Evolutionary conservation across 192 early-diverging fungal species (phyloP).

Genomic region (Mortierella hygrophila): DNA sequence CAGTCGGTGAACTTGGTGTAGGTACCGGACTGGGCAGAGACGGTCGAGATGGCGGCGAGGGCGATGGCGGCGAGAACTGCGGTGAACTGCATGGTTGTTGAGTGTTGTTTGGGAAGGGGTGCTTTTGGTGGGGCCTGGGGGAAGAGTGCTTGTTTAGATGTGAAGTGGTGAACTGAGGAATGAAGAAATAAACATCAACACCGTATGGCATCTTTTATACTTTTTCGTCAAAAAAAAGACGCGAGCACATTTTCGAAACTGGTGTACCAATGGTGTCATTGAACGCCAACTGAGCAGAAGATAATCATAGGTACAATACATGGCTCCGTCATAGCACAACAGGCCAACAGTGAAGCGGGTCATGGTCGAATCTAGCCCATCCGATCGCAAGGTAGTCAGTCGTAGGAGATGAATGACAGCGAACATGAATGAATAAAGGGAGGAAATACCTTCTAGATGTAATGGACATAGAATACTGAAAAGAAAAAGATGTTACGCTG

Average conservation of each 20-base stretch:
- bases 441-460: neutral
- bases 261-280: neutral
- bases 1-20: constrained; percentile 9
- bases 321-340: no score
- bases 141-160: neutral
- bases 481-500: no score
- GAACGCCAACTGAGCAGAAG: neutral
- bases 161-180: neutral
- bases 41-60: neutral
- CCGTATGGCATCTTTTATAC: neutral
- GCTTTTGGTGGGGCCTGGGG: neutral
- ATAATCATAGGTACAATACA: neutral
- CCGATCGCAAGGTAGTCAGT: neutral
- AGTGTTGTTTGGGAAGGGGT: neutral
- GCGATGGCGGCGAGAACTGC: neutral
- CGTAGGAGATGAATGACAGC: neutral
- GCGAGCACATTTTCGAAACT: neutral
- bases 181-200: neutral
- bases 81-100: neutral
- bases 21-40: neutral
- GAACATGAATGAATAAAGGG: neutral
- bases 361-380: neutral
- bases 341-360: no score
- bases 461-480: neutral
- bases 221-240: neutral